Percentiles rank a stretch among this genome's conserved stretches.
Conservation (phyloP, 139 green algal genomes). For the Micractinium sp. region DNA sequence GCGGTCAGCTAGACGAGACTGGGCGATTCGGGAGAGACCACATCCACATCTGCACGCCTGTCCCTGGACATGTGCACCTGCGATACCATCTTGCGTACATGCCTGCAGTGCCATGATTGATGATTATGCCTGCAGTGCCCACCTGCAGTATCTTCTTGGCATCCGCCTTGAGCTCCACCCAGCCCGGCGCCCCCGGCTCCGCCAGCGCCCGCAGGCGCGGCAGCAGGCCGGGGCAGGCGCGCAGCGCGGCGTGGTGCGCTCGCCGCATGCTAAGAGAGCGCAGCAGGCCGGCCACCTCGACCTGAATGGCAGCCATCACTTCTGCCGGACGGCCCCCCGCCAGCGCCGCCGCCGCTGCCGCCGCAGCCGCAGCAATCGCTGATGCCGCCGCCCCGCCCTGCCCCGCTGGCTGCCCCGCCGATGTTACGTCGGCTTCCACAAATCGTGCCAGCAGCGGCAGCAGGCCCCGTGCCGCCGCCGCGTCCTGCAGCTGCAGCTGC, state of each 20-base stretch:
- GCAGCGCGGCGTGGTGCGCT: constrained; percentile 25
- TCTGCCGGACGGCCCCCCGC: neutral
- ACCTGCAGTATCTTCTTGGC: constrained; percentile 26
- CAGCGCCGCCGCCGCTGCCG: neutral
- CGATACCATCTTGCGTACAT: no score
- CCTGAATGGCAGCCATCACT: neutral
- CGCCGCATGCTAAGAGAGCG: constrained; percentile 23
- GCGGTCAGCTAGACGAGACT: no score
- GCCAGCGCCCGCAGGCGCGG: constrained; percentile 4
- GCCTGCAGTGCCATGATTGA: neutral
- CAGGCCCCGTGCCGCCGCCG: neutral
- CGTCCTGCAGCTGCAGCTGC: neutral
- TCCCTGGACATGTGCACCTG: no score
- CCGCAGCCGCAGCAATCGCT: neutral
- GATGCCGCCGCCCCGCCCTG: neutral
- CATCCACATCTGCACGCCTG: no score
- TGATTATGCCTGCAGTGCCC: no score
- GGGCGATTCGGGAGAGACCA: no score
- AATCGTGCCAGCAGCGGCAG: constrained; percentile 8
- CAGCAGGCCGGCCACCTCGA: constrained; percentile 20
- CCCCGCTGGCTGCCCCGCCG: neutral
- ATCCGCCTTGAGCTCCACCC: constrained; percentile 20
- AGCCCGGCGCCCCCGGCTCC: neutral
- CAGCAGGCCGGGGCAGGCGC: constrained; percentile 4
- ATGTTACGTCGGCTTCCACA: neutral